These are phyloP conservation scores for Psophocarpus tetragonolobus DNA, from an alignment of 306 rosid species.

Conservation along the genomic window DNA sequence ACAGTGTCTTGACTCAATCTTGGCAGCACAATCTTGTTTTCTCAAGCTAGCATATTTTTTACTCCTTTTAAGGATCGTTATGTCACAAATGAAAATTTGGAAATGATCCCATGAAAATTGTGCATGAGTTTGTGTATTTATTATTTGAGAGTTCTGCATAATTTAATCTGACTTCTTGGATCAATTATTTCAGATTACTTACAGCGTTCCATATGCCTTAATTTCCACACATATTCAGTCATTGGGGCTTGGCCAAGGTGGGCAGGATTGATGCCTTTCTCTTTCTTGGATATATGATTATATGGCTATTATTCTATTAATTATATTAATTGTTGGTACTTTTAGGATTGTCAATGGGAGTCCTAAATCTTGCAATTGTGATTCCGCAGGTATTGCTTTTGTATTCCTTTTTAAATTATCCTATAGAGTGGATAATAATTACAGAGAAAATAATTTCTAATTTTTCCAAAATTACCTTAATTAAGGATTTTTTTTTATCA, in stretches of 20 bases:
- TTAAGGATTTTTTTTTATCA: too few relatives aligned
- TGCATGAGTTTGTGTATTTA: not conserved
- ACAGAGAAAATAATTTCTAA: not conserved
- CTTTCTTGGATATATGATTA: slow-evolving; percentile 25
- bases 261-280: slow-evolving; percentile 21
- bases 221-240: slow-evolving; percentile 77
- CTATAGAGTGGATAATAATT: not conserved
- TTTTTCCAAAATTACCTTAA: not conserved
- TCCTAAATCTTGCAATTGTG: slow-evolving; percentile 87
- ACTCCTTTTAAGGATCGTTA: slow-evolving; percentile 1
- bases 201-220: slow-evolving; percentile 92
- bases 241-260: slow-evolving; percentile 95
- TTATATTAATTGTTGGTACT: slow-evolving; percentile 38
- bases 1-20: slow-evolving; percentile 1
- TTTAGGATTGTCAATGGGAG: slow-evolving; percentile 94
- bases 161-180: slow-evolving; percentile 26
- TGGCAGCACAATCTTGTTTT: not conserved
- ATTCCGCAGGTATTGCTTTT: slow-evolving; percentile 76
- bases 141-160: slow-evolving; percentile 5
- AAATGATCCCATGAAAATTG: not conserved
- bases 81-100: slow-evolving; percentile 25
- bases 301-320: too few relatives aligned
- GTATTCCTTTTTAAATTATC: not conserved
- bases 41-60: slow-evolving; percentile 8
- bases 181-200: slow-evolving; percentile 77